A percentile compares a stretch with the other conserved stretches of the same genome.
Conservation (phyloP, 495 filamentous ascomycete genomes). For the Aspergillus homomorphus region DNA sequence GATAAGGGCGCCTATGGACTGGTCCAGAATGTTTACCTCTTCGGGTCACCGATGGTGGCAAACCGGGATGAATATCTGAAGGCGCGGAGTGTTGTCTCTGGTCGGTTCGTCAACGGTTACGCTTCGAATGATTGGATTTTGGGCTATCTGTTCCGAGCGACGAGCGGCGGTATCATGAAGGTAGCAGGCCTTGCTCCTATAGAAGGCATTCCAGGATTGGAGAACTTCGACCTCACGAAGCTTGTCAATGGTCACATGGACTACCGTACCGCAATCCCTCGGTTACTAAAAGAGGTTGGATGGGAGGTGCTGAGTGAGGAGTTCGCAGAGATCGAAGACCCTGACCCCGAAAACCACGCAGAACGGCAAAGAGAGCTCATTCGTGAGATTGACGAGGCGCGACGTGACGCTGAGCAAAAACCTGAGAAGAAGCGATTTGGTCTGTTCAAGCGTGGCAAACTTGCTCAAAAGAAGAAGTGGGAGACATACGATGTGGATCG, state of each 20-base stretch:
- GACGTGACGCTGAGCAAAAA: conserved; percentile 75
- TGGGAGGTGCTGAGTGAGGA: conserved; percentile 91
- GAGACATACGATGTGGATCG: conserved; percentile 77
- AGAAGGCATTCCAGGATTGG: conserved; percentile 71
- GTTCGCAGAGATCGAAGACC: conserved; percentile 95
- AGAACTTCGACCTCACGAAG: conserved; percentile 86
- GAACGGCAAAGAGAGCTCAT: conserved; percentile 90
- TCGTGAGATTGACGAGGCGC: conserved; percentile 91
- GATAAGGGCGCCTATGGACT: conserved; percentile 84
- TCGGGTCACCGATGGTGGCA: conserved; percentile 87
- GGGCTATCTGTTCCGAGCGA: conserved; percentile 94
- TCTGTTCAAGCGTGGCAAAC: conserved; percentile 74
- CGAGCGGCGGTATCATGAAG: conserved; percentile 84
- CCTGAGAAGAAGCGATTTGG: conserved; percentile 70
- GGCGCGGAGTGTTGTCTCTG: conserved; percentile 76
- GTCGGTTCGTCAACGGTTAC: conserved; percentile 93
- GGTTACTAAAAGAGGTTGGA: conserved; percentile 75
- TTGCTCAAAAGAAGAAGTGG: conserved; percentile 83
- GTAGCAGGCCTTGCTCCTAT: conserved; percentile 86
- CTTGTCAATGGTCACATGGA: conserved; percentile 94
- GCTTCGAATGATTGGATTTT: conserved; percentile 96
- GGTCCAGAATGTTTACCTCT: conserved; percentile 93
- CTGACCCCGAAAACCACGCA: conserved; percentile 89
- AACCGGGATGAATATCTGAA: conserved; percentile 88
- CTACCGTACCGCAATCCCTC: conserved; percentile 88